Evolutionary conservation across 192 early-diverging fungal genomes (phyloP).

Genomic region (Backusella psychrophila): DNA sequence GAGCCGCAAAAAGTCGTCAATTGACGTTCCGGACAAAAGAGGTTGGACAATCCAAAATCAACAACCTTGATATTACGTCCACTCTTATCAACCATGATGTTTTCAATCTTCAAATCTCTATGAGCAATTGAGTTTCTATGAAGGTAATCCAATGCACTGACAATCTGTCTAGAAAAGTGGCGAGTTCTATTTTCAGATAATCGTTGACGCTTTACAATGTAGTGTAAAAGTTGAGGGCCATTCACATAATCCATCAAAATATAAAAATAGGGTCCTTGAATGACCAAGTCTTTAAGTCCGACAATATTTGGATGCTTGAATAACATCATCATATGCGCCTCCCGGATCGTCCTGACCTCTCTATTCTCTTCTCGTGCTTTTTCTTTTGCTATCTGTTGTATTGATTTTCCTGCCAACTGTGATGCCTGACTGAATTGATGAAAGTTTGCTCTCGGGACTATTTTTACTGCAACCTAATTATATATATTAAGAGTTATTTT

Average conservation of each 20-base stretch:
- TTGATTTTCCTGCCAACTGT: conserved; percentile 9
- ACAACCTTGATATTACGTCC: conserved; percentile 74
- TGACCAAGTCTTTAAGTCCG: conserved; percentile 65
- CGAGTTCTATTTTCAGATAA: conserved; percentile 79
- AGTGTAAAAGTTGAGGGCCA: conserved; percentile 81
- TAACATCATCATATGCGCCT: conserved; percentile 72
- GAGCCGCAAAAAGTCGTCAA: conserved; percentile 62
- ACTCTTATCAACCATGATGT: conserved; percentile 69
- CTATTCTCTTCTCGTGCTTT: conserved; percentile 43
- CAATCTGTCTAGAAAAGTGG: conserved; percentile 71
- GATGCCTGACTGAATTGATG: conserved; percentile 7
- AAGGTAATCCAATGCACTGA: conserved; percentile 59
- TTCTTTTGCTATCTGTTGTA: conserved; percentile 29
- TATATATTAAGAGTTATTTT: not conserved
- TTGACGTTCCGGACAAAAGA: conserved; percentile 52
- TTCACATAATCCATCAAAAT: conserved; percentile 80
- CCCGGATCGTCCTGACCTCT: conserved; percentile 69
- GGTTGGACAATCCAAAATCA: conserved; percentile 87
- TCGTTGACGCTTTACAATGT: conserved; percentile 76
- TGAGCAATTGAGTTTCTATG: conserved; percentile 68
- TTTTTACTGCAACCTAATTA: conserved; percentile 61
- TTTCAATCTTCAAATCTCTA: conserved; percentile 82
- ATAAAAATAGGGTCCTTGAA: conserved; percentile 66
- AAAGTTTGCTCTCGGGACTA: conserved; percentile 46
- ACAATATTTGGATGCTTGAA: conserved; percentile 86